phyloP scores from a whole-genome alignment of 2,329 filamentous ascomycete genomes.

The Epicoccum sorghinum region DNA sequence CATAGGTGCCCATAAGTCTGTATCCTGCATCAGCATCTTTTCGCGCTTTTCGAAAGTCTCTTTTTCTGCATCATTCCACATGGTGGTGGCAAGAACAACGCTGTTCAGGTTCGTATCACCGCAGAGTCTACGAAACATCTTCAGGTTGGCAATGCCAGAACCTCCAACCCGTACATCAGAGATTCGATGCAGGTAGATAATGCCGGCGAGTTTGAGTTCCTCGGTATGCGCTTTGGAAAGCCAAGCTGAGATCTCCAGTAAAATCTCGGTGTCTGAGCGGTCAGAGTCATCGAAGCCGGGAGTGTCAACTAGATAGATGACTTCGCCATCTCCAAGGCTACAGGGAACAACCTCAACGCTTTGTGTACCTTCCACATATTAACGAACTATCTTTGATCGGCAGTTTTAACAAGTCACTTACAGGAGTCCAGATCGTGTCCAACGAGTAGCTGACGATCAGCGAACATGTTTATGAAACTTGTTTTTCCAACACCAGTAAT shows the following conservation, averaged over 20 bases:
- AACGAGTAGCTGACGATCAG: slow-evolving; percentile 13
- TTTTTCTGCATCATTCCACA: slow-evolving; percentile 42
- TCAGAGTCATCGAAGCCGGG: slow-evolving; percentile 55
- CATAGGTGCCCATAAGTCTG: not conserved
- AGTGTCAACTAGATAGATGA: slow-evolving; percentile 45
- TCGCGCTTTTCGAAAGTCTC: not conserved
- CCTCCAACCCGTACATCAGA: slow-evolving; percentile 50
- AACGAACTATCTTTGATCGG: not conserved
- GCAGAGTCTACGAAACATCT: slow-evolving; percentile 55
- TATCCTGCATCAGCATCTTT: not conserved
- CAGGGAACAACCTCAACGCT: slow-evolving; percentile 6
- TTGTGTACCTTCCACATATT: slow-evolving; percentile 3
- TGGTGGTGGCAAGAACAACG: slow-evolving; percentile 52
- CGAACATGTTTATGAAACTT: slow-evolving; percentile 42
- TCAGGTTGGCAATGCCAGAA: slow-evolving; percentile 49
- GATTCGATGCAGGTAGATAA: slow-evolving; percentile 57
- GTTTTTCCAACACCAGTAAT: slow-evolving; percentile 52
- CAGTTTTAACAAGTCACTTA: not conserved
- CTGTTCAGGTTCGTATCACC: slow-evolving; percentile 50
- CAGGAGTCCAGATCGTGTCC: slow-evolving; percentile 17
- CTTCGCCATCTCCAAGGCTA: slow-evolving; percentile 1
- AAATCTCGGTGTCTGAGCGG: slow-evolving; percentile 53
- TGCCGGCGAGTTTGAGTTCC: slow-evolving; percentile 37
- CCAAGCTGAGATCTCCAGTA: slow-evolving; percentile 51
- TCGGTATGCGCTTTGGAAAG: slow-evolving; percentile 41